Evolutionary conservation across 148 eudicot species (phyloP).

Genomic region (Silene latifolia): DNA sequence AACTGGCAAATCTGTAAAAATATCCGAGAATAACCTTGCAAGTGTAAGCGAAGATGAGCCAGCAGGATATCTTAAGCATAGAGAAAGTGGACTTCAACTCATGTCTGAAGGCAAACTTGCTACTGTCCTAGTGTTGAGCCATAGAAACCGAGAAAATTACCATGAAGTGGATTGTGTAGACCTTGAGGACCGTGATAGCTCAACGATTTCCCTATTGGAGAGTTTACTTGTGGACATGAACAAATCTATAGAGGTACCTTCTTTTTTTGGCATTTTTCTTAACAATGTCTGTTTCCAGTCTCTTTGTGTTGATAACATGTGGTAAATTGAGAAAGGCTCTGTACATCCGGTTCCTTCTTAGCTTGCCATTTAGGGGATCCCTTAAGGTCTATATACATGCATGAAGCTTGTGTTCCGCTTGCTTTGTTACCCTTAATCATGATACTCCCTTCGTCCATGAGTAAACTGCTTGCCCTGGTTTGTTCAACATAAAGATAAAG

Average conservation of each 20-base stretch:
- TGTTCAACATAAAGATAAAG: too few species aligned
- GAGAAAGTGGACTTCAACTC: constrained; percentile 45
- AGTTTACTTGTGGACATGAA: constrained; percentile 32
- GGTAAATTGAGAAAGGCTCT: too few species aligned
- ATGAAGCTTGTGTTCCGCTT: too few species aligned
- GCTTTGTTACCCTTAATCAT: too few species aligned
- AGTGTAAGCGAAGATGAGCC: constrained; percentile 28
- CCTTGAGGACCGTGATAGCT: constrained; percentile 26
- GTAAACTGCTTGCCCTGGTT: too few species aligned
- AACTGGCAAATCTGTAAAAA: constrained; percentile 34
- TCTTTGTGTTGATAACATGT: too few species aligned
- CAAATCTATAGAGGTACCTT: constrained; percentile 42
- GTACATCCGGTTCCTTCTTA: too few species aligned
- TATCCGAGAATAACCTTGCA: constrained; percentile 36
- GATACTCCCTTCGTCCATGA: too few species aligned
- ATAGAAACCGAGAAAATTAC: constrained; percentile 15
- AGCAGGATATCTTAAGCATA: constrained; percentile 35
- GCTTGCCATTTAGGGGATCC: too few species aligned
- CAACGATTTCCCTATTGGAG: constrained; percentile 30
- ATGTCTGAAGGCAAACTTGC: constrained; percentile 69
- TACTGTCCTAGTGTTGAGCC: constrained; percentile 41
- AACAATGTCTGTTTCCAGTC: background rate
- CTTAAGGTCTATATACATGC: too few species aligned
- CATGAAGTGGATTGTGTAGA: constrained; percentile 24
- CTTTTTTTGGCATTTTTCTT: constrained; percentile 1